Percentiles rank a stretch among this genome's conserved stretches.
These are phyloP conservation scores for Torulaspora microellipsoides DNA, from an alignment of 805 yeast genomes.

Conservation along the genomic window DNA sequence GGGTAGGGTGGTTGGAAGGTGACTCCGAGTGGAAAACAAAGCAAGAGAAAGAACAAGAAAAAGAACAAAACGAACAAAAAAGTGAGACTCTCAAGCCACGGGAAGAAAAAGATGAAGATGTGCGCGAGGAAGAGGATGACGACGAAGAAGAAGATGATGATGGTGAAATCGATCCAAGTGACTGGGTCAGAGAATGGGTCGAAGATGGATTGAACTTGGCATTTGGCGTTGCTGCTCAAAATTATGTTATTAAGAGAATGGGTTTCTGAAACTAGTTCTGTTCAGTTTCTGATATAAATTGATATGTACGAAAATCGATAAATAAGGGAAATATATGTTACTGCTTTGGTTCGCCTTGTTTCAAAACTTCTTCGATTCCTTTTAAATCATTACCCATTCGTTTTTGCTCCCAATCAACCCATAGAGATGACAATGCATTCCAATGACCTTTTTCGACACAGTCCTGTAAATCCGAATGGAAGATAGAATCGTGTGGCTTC, in stretches of 20 bases:
- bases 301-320: no score
- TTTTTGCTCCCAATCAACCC: slow-evolving; percentile 37
- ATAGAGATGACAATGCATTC: slow-evolving; percentile 24
- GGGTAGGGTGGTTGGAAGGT: slow-evolving; percentile 84
- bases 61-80: slow-evolving; percentile 17
- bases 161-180: slow-evolving; percentile 69
- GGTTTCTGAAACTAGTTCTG: slow-evolving; percentile 17
- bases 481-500: slow-evolving; percentile 16
- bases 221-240: slow-evolving; percentile 85
- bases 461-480: slow-evolving; percentile 21
- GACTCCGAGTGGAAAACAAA: slow-evolving; percentile 25
- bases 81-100: slow-evolving; percentile 32
- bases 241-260: slow-evolving; percentile 84
- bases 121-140: slow-evolving; percentile 21
- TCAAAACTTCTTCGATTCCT: slow-evolving; percentile 12
- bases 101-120: slow-evolving; percentile 13
- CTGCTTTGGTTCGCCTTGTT: not conserved
- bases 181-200: slow-evolving; percentile 78
- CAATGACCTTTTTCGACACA: slow-evolving; percentile 23
- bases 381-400: slow-evolving; percentile 24
- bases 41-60: slow-evolving; percentile 36
- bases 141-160: slow-evolving; percentile 32
- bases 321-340: no score
- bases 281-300: no score
- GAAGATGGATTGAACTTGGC: slow-evolving; percentile 72